Base-by-base conservation (phyloP, 495 filamentous ascomycete species). In the Penicilliopsis zonata region DNA sequence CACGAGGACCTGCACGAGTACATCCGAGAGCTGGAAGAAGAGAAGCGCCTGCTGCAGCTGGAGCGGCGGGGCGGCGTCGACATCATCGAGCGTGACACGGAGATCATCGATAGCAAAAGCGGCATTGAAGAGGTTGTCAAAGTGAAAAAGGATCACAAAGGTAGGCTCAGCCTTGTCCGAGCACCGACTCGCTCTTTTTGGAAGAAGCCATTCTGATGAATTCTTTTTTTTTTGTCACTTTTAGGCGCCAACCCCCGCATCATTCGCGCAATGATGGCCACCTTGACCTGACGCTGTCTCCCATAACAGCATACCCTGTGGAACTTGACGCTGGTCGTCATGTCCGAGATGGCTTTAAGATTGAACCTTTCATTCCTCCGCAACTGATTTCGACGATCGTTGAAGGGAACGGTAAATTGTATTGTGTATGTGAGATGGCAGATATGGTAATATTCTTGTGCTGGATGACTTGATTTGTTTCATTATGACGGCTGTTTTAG, bases 71-170 rank as follows among this genome's bases (percentile, higher is more conserved):
- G 55, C 13, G 45, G 51, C 9, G 53, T 54, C 27, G 57, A 63
- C 10, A 46, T 58, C 21, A 54, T 57, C 24, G 77, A 51, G 49
- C 73, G 62, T 44, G 50, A 62, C 9, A 55, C 49, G 9, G 49
- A 57, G 8, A 44, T 55, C 9, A 50, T 56, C 34, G 48, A 58
- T 9, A 59, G 65, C 16, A 57, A 59, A 18, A 71, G 72, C 12
- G 67, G 61, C 22, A 41, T 44, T 35, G 58, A 69, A 35, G 65
- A 73, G 32, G 52, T 74, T 9, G 45, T 79, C 13, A 70, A 83
- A 44, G 62, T 90, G 41, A 77, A 80, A 59, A 80, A 76, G 64
- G 82, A 93, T 50, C 76, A 76, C 57, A 84, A 72, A 80, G 82
- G 86, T 92, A 86, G 68, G 78, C 65, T 82, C 67, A 70, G 65